A percentile compares a stretch with the other conserved stretches of the same genome.
Evolutionary conservation across 371 early-diverging fungal genomes (phyloP).

Genomic region (Syncephalastrum monosporum): DNA sequence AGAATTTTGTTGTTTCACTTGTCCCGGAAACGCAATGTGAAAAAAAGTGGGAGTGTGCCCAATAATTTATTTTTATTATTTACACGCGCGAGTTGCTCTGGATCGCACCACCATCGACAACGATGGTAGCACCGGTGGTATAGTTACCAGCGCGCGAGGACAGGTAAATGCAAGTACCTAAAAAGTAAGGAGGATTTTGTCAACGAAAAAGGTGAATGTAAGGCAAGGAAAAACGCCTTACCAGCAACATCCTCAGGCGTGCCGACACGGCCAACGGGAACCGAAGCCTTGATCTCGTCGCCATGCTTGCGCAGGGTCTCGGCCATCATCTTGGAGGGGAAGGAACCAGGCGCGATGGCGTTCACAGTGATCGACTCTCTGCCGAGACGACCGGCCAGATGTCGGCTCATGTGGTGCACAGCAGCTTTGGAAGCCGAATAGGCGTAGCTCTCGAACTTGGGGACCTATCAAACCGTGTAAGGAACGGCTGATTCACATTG

Average conservation of each 20-base stretch:
- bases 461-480: slow-evolving; percentile 28
- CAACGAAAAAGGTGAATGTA: too few relatives aligned
- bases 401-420: slow-evolving; percentile 72
- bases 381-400: slow-evolving; percentile 69
- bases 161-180: slow-evolving; percentile 75
- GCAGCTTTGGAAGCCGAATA: slow-evolving; percentile 83
- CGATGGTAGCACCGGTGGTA: slow-evolving; percentile 79
- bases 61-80: slow-evolving; percentile 1
- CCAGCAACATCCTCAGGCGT: slow-evolving; percentile 87
- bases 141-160: slow-evolving; percentile 80
- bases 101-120: slow-evolving; percentile 82
- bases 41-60: too few relatives aligned
- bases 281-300: slow-evolving; percentile 51
- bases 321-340: slow-evolving; percentile 91
- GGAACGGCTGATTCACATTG: slow-evolving; percentile 37
- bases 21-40: too few relatives aligned
- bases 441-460: slow-evolving; percentile 68
- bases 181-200: too few relatives aligned
- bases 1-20: too few relatives aligned
- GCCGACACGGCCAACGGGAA: slow-evolving; percentile 82
- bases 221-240: slow-evolving; percentile 51
- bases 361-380: slow-evolving; percentile 76
- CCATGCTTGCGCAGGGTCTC: slow-evolving; percentile 60
- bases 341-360: slow-evolving; percentile 90
- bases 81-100: slow-evolving; percentile 22